Evolutionary conservation across 2,329 filamentous ascomycete species (phyloP), one percentile per base, ranked within the genome.

Genomic region (Xylariaceae sp.): DNA sequence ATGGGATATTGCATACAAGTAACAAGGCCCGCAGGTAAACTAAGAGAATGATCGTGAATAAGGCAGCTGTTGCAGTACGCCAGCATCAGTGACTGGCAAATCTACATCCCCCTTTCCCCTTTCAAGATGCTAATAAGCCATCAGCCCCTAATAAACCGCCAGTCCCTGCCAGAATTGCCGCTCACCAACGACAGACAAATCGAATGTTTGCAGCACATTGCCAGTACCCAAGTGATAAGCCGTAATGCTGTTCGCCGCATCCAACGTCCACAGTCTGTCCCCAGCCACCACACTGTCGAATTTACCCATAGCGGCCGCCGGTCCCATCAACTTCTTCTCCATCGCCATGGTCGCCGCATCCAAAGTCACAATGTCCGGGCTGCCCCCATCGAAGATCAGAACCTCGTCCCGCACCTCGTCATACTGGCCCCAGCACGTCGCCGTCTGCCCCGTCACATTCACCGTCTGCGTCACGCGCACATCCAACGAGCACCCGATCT

Each of bases 371-470:
- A 72, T 44, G 16, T 57, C 60, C 42, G 67, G 63, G 15, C 56
- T 45, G 0, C 40, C 61, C 1, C 58, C 64, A 44, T 72, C 68
- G 4, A 67, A 62, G 11, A 71, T 62, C 41, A 63, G 71, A 3
- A 63, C 66, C 16, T 57, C 64, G 2, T 56, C 49, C 9, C 60
- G 63, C 3, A 45, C 37, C 1, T 44, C 15, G 1, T 64, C 67
- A 28, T 65, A 56, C 2, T 64, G 62, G 19, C 57, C 57, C 67
- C 68, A 71, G 49, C 68, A 71, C 4, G 64, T 69, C 13, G 66
- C 66, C 15, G 24, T 47, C 47, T 71, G 66, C 43, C 57, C 64
- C 9, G 54, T 51, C 19, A 71, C 56, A 11, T 51, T 39, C 43
- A 62, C 50, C 33, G 56, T 57, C 19, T 54, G 44, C 30, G 53